Evolutionary conservation across 768 basidiomycete species (phyloP), one percentile per base, ranked within the genome.

Genomic region (Austroboletus eburneus): DNA sequence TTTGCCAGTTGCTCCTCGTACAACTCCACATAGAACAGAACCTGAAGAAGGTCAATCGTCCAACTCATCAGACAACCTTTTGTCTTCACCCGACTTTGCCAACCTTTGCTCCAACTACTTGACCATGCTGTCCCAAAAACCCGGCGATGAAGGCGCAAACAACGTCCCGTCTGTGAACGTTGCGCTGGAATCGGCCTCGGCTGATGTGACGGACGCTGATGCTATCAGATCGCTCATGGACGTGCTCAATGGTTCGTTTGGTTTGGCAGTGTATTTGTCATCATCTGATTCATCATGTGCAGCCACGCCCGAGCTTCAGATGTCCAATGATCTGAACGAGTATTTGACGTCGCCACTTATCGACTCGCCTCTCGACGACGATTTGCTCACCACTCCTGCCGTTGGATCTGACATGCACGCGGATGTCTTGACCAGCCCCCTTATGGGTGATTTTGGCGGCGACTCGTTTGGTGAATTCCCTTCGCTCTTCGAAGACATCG

Each of bases 1-100:
- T 52, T 66, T 89, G 39, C 86, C 87, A 38, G 80, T 79, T 43
- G 78, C 79, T 46, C 86, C 86, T 50, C 76, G 79, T 44, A 79
- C 79, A 63, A 73, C 72, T 55, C 73, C 76, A 48, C 73, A 64
- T 59, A 69, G 67, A 64, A 45, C 58, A 42, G 60, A 71, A 52
- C 43, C 65, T 53, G 61, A 69, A 57, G 62, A 71, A 57, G 34
- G 61, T 44, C 57, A 67, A 48, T 62, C 58, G 30, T 45, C 64
- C 44, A 54, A 60, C 39, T 49, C 43, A 16, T 40, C 43, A 23
- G 56, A 53, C 51, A 38, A 68, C 45, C 46, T 70, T 42, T 32
- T 48, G 9, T 54, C 63, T 18, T 46, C 58, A 1, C 43, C 71
- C 48, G 75, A 82, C 57, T 72, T 76, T 20, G 18, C 36, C 9